These are phyloP conservation scores for Brasilioporus rufonigricans DNA, from an alignment of 768 basidiomycete species.

Conservation along the genomic window DNA sequence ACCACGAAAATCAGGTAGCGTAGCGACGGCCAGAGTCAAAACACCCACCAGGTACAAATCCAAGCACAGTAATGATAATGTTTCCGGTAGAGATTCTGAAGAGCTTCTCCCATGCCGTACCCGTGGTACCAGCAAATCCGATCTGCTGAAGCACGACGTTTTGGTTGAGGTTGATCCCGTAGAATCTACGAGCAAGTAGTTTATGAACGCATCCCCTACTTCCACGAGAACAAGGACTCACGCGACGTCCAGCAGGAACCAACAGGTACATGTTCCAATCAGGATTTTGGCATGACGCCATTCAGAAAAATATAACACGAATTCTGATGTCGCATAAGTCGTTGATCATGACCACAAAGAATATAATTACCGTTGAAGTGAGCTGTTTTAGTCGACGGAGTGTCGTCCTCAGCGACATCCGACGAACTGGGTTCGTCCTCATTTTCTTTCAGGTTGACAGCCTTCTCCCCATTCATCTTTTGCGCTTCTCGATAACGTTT, in stretches of 20 bases:
- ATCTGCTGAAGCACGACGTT: slow-evolving; percentile 76
- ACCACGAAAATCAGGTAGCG: not conserved
- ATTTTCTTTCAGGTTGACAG: slow-evolving; percentile 32
- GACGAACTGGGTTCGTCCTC: slow-evolving; percentile 13
- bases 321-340: slow-evolving; percentile 40
- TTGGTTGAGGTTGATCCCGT: slow-evolving; percentile 75
- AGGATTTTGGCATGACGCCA: slow-evolving; percentile 69
- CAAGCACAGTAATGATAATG: slow-evolving; percentile 70
- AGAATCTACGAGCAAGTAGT: slow-evolving; percentile 46
- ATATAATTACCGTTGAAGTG: slow-evolving; percentile 46
- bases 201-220: not conserved
- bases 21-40: not conserved
- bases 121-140: slow-evolving; percentile 58
- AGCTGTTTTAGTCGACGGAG: slow-evolving; percentile 40
- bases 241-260: slow-evolving; percentile 80
- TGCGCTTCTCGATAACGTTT: slow-evolving; percentile 50
- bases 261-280: slow-evolving; percentile 63
- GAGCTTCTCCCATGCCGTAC: slow-evolving; percentile 60
- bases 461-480: slow-evolving; percentile 24
- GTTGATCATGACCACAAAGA: not conserved
- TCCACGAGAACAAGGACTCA: slow-evolving; percentile 20
- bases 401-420: not conserved
- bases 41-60: slow-evolving; percentile 68
- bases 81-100: slow-evolving; percentile 67
- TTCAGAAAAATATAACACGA: slow-evolving; percentile 64